Evolutionary conservation across 1,284 basidiomycete species (phyloP).

Genomic region (Vanrija pseudolonga): DNA sequence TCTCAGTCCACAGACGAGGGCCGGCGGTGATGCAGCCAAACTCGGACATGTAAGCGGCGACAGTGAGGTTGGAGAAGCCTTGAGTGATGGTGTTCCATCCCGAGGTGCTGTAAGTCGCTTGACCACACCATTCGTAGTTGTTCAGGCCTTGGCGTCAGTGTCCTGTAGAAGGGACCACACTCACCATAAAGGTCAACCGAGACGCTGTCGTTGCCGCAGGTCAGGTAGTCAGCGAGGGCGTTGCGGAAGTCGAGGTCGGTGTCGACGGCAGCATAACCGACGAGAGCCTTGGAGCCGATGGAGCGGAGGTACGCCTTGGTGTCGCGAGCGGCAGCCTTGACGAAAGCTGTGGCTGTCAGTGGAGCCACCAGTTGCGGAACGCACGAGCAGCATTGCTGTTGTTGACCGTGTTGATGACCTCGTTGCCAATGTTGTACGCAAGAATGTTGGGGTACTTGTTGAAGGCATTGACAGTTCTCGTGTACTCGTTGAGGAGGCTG

Average conservation of each 20-base stretch:
- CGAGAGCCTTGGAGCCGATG: constrained; percentile 64
- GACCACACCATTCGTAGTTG: constrained; percentile 69
- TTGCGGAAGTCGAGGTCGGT: constrained; percentile 64
- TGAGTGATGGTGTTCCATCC: constrained; percentile 50
- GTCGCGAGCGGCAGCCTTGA: constrained; percentile 89
- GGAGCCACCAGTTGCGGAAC: constrained; percentile 11
- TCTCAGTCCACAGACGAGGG: constrained; percentile 77
- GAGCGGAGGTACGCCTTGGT: constrained; percentile 75
- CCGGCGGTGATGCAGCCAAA: constrained; percentile 68
- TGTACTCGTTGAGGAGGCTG: constrained; percentile 74
- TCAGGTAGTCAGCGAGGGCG: constrained; percentile 71
- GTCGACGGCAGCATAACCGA: constrained; percentile 83
- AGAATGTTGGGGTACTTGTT: constrained; percentile 77
- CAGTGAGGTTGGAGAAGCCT: constrained; percentile 58
- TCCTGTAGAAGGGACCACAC: constrained; percentile 65
- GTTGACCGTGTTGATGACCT: constrained; percentile 63
- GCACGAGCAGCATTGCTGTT: constrained; percentile 61
- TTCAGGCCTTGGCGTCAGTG: constrained; percentile 34
- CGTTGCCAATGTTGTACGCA: constrained; percentile 81
- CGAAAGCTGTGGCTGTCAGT: constrained; percentile 54
- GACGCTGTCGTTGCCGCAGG: constrained; percentile 68
- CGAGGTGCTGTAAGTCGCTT: constrained; percentile 58
- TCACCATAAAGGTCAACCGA: constrained; percentile 80
- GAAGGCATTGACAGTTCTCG: constrained; percentile 72
- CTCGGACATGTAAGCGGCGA: constrained; percentile 86